These are phyloP conservation scores for Solanum tarapatanum DNA, from an alignment of 257 asterid genomes.

Conservation along the genomic window DNA sequence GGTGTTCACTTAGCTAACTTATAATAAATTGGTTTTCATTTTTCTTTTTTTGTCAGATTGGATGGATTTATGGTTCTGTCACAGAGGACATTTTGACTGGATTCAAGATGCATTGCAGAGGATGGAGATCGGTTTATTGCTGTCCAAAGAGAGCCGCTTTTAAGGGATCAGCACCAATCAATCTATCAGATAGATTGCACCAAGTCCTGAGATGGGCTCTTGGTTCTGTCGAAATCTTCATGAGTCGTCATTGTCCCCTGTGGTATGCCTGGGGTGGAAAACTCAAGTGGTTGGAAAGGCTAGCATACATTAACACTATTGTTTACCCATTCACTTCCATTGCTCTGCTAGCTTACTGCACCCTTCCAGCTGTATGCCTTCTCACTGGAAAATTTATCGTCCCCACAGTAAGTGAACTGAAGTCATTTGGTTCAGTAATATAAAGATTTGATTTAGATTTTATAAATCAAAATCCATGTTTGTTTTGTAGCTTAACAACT, in stretches of 20 bases:
- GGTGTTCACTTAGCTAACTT: background rate
- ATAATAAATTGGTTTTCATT: background rate
- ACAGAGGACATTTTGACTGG: constrained; percentile 85
- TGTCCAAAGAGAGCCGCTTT: constrained; percentile 69
- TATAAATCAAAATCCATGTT: background rate
- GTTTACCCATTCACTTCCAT: constrained; percentile 85
- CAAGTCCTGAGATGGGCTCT: constrained; percentile 92
- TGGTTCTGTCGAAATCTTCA: constrained; percentile 81
- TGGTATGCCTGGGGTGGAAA: constrained; percentile 82
- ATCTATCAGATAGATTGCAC: constrained; percentile 78
- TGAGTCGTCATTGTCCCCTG: constrained; percentile 84
- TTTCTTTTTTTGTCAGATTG: constrained; percentile 38
- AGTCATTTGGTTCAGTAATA: background rate
- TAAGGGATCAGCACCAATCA: constrained; percentile 87
- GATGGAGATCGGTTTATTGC: constrained; percentile 76
- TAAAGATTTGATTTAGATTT: background rate
- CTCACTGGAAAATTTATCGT: constrained; percentile 83
- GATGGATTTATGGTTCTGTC: constrained; percentile 81
- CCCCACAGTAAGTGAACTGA: constrained; percentile 51
- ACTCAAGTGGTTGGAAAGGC: constrained; percentile 64
- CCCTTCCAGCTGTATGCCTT: constrained; percentile 77
- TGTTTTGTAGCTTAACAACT: constrained; percentile 55
- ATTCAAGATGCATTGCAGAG: constrained; percentile 90
- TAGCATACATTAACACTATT: constrained; percentile 66
- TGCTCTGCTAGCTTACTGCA: constrained; percentile 70